phyloP scores from a whole-genome alignment of 2,329 filamentous ascomycete genomes.

The Paramyrothecium roridum region DNA sequence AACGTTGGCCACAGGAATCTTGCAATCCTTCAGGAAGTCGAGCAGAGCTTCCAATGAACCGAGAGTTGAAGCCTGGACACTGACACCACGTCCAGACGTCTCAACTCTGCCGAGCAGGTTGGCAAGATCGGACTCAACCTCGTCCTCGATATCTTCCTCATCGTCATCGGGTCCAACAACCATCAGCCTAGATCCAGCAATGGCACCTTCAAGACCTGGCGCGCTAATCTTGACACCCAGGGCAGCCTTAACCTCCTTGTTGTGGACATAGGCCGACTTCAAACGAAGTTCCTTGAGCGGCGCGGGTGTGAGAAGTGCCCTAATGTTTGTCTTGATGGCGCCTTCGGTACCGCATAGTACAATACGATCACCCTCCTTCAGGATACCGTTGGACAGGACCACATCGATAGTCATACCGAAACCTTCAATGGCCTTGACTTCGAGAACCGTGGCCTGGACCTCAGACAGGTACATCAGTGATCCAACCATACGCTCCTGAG shows the following conservation, averaged over 20 bases:
- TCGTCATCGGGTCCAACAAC: conserved; percentile 95
- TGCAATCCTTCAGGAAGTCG: conserved; percentile 92
- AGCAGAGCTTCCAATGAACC: conserved; percentile 94
- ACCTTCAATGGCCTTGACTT: conserved; percentile 98
- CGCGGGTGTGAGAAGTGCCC: conserved; percentile 88
- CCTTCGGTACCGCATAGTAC: conserved; percentile 97
- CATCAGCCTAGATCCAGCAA: conserved; percentile 90
- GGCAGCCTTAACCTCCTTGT: conserved; percentile 98
- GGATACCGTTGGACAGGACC: conserved; percentile 90
- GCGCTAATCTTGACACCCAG: conserved; percentile 98
- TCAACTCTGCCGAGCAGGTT: conserved; percentile 88
- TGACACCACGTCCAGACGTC: conserved; percentile 90
- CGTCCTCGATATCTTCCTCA: conserved; percentile 93
- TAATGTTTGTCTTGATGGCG: conserved; percentile 90
- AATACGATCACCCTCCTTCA: conserved; percentile 90
- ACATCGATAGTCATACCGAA: conserved; percentile 99
- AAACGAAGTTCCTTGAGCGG: conserved; percentile 91
- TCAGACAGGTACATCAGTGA: conserved; percentile 98
- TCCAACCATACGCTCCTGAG: conserved; percentile 95
- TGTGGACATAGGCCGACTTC: conserved; percentile 96
- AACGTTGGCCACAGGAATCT: conserved; percentile 97
- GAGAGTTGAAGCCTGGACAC: conserved; percentile 93
- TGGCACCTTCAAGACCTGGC: conserved; percentile 91
- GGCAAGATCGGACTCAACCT: conserved; percentile 93
- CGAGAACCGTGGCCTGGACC: conserved; percentile 94